Evolutionary conservation across 2,329 filamentous ascomycete species (phyloP), one percentile per base, ranked within the genome.

Genomic region (Pseudonectria buxi): DNA sequence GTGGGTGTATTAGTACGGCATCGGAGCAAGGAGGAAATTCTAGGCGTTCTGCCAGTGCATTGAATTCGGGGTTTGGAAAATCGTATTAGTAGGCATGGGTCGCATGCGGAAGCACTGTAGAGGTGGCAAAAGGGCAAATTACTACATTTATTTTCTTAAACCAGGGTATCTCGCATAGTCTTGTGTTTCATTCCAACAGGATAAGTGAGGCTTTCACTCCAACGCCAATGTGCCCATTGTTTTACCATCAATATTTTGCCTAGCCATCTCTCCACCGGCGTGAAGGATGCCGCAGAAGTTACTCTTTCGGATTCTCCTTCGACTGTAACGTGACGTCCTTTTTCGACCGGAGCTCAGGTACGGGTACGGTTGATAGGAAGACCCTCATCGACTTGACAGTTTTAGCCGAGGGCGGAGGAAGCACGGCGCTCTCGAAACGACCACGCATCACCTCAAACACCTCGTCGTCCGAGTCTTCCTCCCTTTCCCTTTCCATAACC

Each of bases 401-500:
- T 41, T 65, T 64, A 41, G 65, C 55, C 14, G 65, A 62, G n/a
- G 61, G 58, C 27, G 51, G 63, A 18, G 69, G 68, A 46, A 69
- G 55, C 14, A 74, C 59, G 5, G 74, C 73, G 43, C 68, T 63
- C 53, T 75, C 69, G 42, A 80, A 73, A 3, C 72, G 67, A n/a
- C 63, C 71, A 40, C 69, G 65, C 65, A 76, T 74, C 10, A 64
- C 57, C 55, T 81, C 76, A 45, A 81, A 82, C 14, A 65, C 68
- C 29, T 68, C 65, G 2, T 64, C 62, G 7, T 63, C 40, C 7
- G 48, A 52, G 13, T 54, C 49, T 3, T 53, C 48, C 10, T 41
- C 45, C n/a, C 43, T 33, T 6, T 37, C 45, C 11, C 39, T 45
- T 10, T 44, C 52, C 36, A 75, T 49, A 41, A 68, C 50, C 32